These are phyloP conservation scores for Breynia disticha DNA, from an alignment of 441 rosid genomes.

Conservation along the genomic window DNA sequence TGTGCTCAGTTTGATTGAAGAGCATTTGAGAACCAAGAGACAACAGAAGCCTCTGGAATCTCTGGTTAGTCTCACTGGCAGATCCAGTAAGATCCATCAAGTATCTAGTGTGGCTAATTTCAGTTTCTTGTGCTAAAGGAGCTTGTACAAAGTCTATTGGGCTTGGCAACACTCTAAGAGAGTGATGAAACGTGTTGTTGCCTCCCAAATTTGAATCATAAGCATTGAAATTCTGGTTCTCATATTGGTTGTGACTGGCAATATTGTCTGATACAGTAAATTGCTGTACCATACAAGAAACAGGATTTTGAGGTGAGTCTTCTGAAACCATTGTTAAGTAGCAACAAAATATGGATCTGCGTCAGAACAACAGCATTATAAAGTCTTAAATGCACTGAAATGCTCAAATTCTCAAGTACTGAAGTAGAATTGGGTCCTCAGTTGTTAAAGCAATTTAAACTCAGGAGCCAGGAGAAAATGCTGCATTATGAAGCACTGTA, in stretches of 20 bases:
- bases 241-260: constrained; percentile 27
- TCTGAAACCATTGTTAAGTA: constrained; percentile 34
- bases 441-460: constrained; percentile 17
- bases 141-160: no score
- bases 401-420: neutral
- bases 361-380: neutral
- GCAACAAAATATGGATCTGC: neutral
- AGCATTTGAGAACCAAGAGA: constrained; percentile 52
- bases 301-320: constrained; percentile 29
- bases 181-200: constrained; percentile 27
- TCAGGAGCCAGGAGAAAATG: constrained; percentile 1
- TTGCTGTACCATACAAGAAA: constrained; percentile 27
- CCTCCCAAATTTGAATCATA: constrained; percentile 26
- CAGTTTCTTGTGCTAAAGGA: no score
- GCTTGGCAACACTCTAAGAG: constrained; percentile 31
- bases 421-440: constrained; percentile 15
- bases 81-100: constrained; percentile 58
- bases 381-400: neutral
- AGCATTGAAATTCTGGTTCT: constrained; percentile 30
- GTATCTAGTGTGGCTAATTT: constrained; percentile 47
- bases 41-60: constrained; percentile 37
- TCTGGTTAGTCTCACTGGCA: constrained; percentile 27
- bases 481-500: no score
- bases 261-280: constrained; percentile 33
- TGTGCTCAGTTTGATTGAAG: constrained; percentile 22